Percentiles rank a stretch among this genome's conserved stretches.
These are phyloP conservation scores for Beauveria rudraprayagi DNA, from an alignment of 2,329 filamentous ascomycete species.

Conservation along the genomic window DNA sequence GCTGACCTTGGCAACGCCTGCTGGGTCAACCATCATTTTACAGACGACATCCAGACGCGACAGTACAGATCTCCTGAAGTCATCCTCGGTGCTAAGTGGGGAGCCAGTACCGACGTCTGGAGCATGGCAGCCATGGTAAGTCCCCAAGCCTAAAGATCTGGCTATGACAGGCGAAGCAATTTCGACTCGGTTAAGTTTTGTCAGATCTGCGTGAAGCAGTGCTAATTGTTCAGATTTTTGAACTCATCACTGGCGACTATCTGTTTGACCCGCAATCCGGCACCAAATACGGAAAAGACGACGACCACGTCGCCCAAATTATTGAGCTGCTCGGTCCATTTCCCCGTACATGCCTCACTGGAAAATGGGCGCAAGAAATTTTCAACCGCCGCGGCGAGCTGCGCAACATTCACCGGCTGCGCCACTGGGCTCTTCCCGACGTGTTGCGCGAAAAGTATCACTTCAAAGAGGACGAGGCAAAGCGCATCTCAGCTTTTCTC, in stretches of 20 bases:
- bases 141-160: neutral
- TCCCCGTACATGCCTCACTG: conserved; percentile 83
- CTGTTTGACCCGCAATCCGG: conserved; percentile 97
- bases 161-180: too few relatives aligned
- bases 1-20: conserved; percentile 96
- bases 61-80: conserved; percentile 97
- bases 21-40: conserved; percentile 98
- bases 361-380: conserved; percentile 97
- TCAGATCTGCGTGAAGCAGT: neutral
- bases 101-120: conserved; percentile 98
- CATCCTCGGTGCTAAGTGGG: conserved; percentile 94
- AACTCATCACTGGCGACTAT: conserved; percentile 96
- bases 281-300: conserved; percentile 98
- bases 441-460: conserved; percentile 96
- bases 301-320: conserved; percentile 98
- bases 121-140: conserved; percentile 97
- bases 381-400: conserved; percentile 97
- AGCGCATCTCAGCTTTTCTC: conserved; percentile 72
- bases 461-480: conserved; percentile 74
- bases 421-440: conserved; percentile 91
- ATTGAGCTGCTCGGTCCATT: conserved; percentile 94
- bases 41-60: conserved; percentile 96
- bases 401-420: conserved; percentile 90
- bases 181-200: too few relatives aligned
- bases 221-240: conserved; percentile 62